Conservation (phyloP, 2,329 filamentous ascomycete genomes). For the Dactylellina parvicollis region DNA sequence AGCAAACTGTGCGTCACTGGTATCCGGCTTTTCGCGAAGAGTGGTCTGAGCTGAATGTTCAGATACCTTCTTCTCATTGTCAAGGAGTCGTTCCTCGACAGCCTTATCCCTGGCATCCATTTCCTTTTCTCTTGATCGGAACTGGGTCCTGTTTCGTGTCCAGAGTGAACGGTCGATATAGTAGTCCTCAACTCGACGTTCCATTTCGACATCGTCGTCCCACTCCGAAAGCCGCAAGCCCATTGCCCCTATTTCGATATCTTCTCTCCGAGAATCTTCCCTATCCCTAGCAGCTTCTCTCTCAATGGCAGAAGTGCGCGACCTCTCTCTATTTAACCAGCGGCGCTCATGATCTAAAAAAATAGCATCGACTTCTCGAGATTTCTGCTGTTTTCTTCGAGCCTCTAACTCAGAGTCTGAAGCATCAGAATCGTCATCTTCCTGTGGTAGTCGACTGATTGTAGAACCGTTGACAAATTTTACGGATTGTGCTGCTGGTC, state of each 20-base stretch:
- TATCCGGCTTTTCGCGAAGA: conserved; percentile 27
- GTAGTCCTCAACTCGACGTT: conserved; percentile 78
- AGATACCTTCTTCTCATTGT: conserved; percentile 70
- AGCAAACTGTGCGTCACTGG: conserved; percentile 17
- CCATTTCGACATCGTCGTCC: conserved; percentile 86
- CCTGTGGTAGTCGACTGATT: conserved; percentile 66
- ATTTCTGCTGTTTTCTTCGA: conserved; percentile 75
- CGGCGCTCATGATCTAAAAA: conserved; percentile 87
- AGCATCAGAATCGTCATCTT: conserved; percentile 87
- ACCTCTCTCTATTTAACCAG: conserved; percentile 89
- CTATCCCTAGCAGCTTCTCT: conserved; percentile 83
- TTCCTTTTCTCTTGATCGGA: conserved; percentile 76
- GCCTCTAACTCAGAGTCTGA: conserved; percentile 86
- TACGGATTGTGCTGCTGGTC: conserved; percentile 41
- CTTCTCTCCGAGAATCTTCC: conserved; percentile 74
- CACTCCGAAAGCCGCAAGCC: conserved; percentile 79
- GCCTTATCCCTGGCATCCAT: conserved; percentile 84
- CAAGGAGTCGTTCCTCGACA: conserved; percentile 76
- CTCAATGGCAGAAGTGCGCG: conserved; percentile 82
- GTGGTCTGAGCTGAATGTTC: conserved; percentile 62
- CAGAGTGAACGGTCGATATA: conserved; percentile 87
- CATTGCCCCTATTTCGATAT: conserved; percentile 73
- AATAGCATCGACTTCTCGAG: conserved; percentile 79
- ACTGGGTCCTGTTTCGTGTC: conserved; percentile 80
- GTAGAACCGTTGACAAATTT: conserved; percentile 81